Percentiles rank a stretch among this genome's conserved stretches.
phyloP scores from a whole-genome alignment of 2,329 filamentous ascomycete genomes.

The Kalmusia sp. region DNA sequence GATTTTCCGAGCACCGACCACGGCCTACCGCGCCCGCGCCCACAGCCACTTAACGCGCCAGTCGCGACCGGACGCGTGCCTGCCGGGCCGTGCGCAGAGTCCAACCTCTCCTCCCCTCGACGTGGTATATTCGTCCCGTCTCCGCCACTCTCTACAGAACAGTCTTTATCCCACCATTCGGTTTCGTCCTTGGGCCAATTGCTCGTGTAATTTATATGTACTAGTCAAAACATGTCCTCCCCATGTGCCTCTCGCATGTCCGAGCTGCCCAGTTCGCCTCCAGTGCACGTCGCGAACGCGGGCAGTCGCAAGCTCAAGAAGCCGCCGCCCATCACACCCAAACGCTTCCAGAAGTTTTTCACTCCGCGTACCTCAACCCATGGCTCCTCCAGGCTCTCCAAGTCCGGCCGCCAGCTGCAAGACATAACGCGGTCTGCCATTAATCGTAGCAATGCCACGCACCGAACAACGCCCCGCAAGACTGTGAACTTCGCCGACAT shows the following conservation, averaged over 20 bases:
- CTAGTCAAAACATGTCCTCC: constrained; percentile 32
- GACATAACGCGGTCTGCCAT: constrained; percentile 57
- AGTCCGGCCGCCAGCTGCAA: constrained; percentile 55
- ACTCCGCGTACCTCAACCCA: constrained; percentile 51
- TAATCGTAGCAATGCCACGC: constrained; percentile 45
- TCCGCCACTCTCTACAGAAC: background rate
- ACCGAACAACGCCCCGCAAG: constrained; percentile 43
- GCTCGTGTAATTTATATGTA: constrained; percentile 7
- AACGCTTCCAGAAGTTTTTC: constrained; percentile 60
- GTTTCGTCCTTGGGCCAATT: constrained; percentile 2
- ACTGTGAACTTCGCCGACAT: constrained; percentile 49
- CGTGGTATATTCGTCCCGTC: constrained; percentile 17
- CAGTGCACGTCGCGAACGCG: constrained; percentile 37
- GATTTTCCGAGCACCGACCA: constrained; percentile 28
- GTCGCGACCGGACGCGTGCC: constrained; percentile 12
- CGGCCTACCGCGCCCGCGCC: no score
- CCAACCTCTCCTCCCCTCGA: constrained; percentile 25
- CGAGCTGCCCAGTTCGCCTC: constrained; percentile 48
- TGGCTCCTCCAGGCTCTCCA: constrained; percentile 39
- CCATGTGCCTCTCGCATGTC: constrained; percentile 34
- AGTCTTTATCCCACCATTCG: background rate
- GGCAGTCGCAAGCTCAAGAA: constrained; percentile 51
- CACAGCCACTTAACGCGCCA: constrained; percentile 31
- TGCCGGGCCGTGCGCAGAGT: constrained; percentile 17
- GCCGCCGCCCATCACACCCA: constrained; percentile 59